Evolutionary conservation across 2,329 filamentous ascomycete genomes (phyloP).

Genomic region (Magnaporthiopsis poae): DNA sequence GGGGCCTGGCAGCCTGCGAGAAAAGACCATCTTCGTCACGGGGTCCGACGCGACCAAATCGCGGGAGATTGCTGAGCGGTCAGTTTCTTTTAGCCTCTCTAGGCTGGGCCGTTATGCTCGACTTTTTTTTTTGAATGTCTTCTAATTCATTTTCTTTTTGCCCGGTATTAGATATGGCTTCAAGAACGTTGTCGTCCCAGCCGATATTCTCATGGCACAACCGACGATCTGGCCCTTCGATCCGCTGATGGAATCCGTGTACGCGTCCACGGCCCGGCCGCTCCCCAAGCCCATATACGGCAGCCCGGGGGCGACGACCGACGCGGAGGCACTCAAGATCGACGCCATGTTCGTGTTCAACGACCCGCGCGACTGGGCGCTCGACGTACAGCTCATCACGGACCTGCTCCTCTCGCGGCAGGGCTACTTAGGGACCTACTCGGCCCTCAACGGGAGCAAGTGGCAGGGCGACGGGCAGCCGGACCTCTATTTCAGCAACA

Average conservation of each 20-base stretch:
- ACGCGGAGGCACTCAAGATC: conserved; percentile 53
- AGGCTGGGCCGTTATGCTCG: neutral
- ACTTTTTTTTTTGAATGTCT: neutral
- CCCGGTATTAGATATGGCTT: conserved; percentile 52
- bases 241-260: conserved; percentile 52
- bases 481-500: conserved; percentile 74
- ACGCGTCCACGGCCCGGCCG: conserved; percentile 46
- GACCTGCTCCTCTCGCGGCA: conserved; percentile 70
- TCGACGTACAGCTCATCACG: conserved; percentile 74
- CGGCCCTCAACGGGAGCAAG: conserved; percentile 63
- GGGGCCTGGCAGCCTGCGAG: conserved; percentile 39
- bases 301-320: conserved; percentile 1
- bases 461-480: conserved; percentile 78
- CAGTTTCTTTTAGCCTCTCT: neutral
- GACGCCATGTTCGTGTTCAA: conserved; percentile 91
- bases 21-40: conserved; percentile 64
- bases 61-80: conserved; percentile 59
- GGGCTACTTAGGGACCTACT: conserved; percentile 76
- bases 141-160: neutral
- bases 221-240: conserved; percentile 78
- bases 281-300: conserved; percentile 34
- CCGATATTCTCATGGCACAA: conserved; percentile 67
- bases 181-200: conserved; percentile 71
- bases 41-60: conserved; percentile 60
- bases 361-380: conserved; percentile 89